phyloP scores from a whole-genome alignment of 2,329 filamentous ascomycete species.

The Pseudogymnoascus sp. region DNA sequence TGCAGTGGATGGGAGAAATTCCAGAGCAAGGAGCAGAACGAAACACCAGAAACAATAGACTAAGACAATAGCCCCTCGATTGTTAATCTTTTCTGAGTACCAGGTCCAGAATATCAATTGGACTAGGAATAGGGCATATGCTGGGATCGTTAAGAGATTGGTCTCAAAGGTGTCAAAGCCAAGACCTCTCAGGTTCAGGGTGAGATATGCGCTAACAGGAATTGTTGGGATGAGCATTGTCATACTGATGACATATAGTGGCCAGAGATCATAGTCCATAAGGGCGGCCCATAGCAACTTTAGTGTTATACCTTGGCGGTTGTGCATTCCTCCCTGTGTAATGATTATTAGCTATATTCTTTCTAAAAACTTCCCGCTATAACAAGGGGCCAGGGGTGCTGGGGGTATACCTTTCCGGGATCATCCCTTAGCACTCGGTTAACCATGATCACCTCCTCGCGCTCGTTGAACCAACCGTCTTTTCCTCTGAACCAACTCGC shows the following conservation, averaged over 20 bases:
- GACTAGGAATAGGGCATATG: conserved; percentile 32
- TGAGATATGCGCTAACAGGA: neutral
- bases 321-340: conserved; percentile 39
- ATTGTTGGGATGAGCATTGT: neutral
- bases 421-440: conserved; percentile 51
- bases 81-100: conserved; percentile 34
- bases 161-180: conserved; percentile 31
- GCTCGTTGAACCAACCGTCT: conserved; percentile 52
- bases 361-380: no score
- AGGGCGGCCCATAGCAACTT: conserved; percentile 37
- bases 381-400: no score
- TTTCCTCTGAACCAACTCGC: conserved; percentile 49
- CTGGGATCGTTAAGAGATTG: conserved; percentile 37
- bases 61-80: conserved; percentile 29
- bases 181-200: neutral
- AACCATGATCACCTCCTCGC: conserved; percentile 60
- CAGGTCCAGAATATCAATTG: conserved; percentile 37
- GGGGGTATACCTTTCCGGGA: conserved; percentile 32
- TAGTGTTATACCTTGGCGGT: conserved; percentile 39
- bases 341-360: conserved; percentile 34
- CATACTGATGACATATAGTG: conserved; percentile 33
- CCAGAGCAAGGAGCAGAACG: conserved; percentile 29
- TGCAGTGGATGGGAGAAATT: neutral
- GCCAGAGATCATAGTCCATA: conserved; percentile 44
- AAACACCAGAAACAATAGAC: conserved; percentile 32